Percentiles rank a stretch among this genome's conserved stretches.
These are phyloP conservation scores for Fistulina hepatica DNA, from an alignment of 1,284 basidiomycete genomes.

Conservation along the genomic window DNA sequence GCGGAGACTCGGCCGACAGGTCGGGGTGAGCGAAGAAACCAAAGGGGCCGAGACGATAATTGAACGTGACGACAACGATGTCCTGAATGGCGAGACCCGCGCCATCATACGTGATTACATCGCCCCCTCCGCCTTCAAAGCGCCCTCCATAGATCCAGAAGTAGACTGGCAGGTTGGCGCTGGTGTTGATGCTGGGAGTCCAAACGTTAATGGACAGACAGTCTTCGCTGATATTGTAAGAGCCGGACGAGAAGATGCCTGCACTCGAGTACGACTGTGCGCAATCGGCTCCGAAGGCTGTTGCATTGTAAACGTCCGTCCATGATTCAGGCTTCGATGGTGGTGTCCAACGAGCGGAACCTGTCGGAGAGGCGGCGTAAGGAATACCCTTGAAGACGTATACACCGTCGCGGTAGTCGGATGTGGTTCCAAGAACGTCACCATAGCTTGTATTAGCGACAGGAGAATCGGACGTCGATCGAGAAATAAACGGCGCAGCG, in stretches of 20 bases:
- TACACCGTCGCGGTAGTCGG: too few relatives aligned
- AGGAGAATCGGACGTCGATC: too few relatives aligned
- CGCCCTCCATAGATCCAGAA: background rate
- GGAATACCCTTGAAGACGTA: constrained; percentile 2
- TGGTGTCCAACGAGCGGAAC: background rate
- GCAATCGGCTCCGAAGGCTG: constrained; percentile 1
- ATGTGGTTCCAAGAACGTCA: too few relatives aligned
- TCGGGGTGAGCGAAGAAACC: too few relatives aligned
- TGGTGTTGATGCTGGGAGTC: background rate
- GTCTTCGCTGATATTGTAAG: background rate
- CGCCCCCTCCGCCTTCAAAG: constrained; percentile 3
- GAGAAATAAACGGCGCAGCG: too few relatives aligned
- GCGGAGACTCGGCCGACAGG: constrained; percentile 7
- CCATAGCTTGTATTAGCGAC: too few relatives aligned
- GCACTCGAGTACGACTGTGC: background rate
- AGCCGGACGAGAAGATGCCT: background rate
- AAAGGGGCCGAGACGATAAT: constrained; percentile 27
- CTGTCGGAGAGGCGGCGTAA: constrained; percentile 1
- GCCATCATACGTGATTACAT: background rate
- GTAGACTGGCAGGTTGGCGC: background rate
- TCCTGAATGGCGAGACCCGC: background rate
- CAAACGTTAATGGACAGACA: constrained; percentile 1
- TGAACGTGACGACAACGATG: constrained; percentile 23
- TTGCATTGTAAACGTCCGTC: constrained; percentile 1
- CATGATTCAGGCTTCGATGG: constrained; percentile 3